These are phyloP conservation scores for Penicillium sclerotiorum DNA, from an alignment of 2,329 filamentous ascomycete genomes.

Conservation along the genomic window DNA sequence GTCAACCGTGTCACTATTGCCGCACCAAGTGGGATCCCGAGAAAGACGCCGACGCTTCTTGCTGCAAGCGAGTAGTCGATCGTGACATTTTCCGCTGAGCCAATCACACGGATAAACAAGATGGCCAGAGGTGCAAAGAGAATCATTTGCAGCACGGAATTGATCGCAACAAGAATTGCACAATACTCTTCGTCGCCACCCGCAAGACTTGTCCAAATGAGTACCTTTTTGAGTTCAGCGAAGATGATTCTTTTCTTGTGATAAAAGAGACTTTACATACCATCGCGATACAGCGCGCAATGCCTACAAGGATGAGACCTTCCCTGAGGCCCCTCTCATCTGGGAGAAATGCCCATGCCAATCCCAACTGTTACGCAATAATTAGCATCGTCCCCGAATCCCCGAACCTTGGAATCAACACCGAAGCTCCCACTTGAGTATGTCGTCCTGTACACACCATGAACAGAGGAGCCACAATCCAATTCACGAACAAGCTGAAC, in stretches of 20 bases:
- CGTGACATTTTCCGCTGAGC: slow-evolving; percentile 46
- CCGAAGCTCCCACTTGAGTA: too few species aligned
- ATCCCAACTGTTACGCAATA: slow-evolving; percentile 34
- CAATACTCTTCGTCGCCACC: slow-evolving; percentile 81
- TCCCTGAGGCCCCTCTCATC: slow-evolving; percentile 55
- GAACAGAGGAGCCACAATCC: slow-evolving; percentile 79
- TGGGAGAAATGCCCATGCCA: slow-evolving; percentile 57
- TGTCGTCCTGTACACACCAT: slow-evolving; percentile 61
- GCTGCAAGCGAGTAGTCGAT: slow-evolving; percentile 70
- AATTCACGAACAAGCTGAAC: background rate
- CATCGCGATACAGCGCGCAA: slow-evolving; percentile 89
- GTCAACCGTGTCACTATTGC: slow-evolving; percentile 54
- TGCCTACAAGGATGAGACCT: slow-evolving; percentile 78
- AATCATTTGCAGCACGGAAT: slow-evolving; percentile 74
- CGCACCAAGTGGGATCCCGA: slow-evolving; percentile 79
- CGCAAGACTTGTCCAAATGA: slow-evolving; percentile 78
- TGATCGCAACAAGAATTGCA: slow-evolving; percentile 75
- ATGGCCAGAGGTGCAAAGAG: slow-evolving; percentile 71
- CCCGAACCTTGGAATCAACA: background rate
- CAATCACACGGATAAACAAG: slow-evolving; percentile 71
- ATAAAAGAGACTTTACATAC: too few species aligned
- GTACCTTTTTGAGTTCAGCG: too few species aligned
- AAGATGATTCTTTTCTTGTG: too few species aligned
- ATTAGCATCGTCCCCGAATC: too few species aligned
- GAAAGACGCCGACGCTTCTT: slow-evolving; percentile 78